phyloP scores from a whole-genome alignment of 805 yeast genomes.

The Candida glaebosa region DNA sequence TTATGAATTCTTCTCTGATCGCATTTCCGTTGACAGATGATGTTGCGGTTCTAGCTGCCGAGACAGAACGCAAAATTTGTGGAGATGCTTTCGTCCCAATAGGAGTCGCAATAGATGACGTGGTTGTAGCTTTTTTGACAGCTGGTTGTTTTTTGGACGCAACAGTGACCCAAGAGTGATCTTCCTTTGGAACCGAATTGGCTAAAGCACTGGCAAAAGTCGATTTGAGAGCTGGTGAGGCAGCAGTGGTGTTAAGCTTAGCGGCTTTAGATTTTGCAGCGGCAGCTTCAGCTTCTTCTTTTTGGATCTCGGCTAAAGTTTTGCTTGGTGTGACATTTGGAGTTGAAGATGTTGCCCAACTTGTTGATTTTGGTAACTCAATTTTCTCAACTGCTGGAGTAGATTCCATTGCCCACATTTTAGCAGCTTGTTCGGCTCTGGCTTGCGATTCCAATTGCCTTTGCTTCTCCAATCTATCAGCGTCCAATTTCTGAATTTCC shows the following conservation, averaged over 20 bases:
- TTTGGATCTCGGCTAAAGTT: slow-evolving; percentile 60
- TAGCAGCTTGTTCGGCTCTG: slow-evolving; percentile 25
- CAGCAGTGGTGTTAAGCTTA: slow-evolving; percentile 5
- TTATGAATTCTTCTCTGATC: slow-evolving; percentile 54
- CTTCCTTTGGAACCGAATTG: slow-evolving; percentile 23
- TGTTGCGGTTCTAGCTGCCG: slow-evolving; percentile 28
- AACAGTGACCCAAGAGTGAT: slow-evolving; percentile 43
- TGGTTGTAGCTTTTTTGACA: slow-evolving; percentile 8
- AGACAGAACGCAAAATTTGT: slow-evolving; percentile 34
- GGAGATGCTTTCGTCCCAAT: slow-evolving; percentile 24
- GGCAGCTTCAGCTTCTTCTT: slow-evolving; percentile 49
- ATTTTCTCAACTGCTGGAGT: slow-evolving; percentile 16
- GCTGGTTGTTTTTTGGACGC: slow-evolving; percentile 34
- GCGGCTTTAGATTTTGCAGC: slow-evolving; percentile 19
- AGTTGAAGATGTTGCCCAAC: slow-evolving; percentile 36
- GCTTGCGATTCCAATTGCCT: slow-evolving; percentile 35
- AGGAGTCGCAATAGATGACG: slow-evolving; percentile 11
- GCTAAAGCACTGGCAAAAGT: slow-evolving; percentile 35
- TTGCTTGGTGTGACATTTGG: slow-evolving; percentile 34
- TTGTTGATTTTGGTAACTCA: slow-evolving; percentile 38
- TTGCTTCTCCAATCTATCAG: slow-evolving; percentile 37
- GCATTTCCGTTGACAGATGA: slow-evolving; percentile 16
- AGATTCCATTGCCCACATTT: slow-evolving; percentile 18
- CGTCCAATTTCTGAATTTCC: slow-evolving; percentile 51
- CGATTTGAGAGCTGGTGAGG: slow-evolving; percentile 11